These are phyloP conservation scores for Ascobolus immersus DNA, from an alignment of 495 filamentous ascomycete species.

Conservation along the genomic window DNA sequence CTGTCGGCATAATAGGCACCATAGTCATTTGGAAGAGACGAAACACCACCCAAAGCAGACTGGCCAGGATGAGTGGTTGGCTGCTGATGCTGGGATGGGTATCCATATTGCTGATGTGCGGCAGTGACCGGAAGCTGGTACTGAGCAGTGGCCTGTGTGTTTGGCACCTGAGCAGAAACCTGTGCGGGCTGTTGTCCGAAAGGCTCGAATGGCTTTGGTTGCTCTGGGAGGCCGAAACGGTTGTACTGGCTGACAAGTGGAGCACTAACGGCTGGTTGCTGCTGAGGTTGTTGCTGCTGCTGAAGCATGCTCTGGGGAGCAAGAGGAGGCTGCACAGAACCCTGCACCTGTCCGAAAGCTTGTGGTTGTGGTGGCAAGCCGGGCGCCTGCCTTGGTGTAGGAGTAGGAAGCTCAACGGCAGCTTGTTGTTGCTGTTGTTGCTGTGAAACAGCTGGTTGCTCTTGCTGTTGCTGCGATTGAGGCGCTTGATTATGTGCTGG, in stretches of 20 bases:
- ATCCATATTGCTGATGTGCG: constrained; percentile 32
- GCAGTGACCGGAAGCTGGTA: constrained; percentile 38
- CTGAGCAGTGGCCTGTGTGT: not conserved
- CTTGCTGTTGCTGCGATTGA: constrained; percentile 15
- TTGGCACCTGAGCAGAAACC: constrained; percentile 25
- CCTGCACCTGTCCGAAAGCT: constrained; percentile 8
- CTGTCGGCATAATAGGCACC: constrained; percentile 54
- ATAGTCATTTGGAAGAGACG: constrained; percentile 36
- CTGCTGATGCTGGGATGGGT: constrained; percentile 61
- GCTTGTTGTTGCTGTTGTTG: constrained; percentile 18
- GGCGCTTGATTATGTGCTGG: constrained; percentile 22
- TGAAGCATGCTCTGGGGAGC: constrained; percentile 21
- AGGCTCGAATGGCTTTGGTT: constrained; percentile 66
- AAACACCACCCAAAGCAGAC: constrained; percentile 8
- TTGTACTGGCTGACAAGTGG: constrained; percentile 29
- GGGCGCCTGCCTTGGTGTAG: constrained; percentile 39
- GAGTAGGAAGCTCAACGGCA: constrained; percentile 32
- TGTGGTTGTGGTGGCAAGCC: constrained; percentile 43
- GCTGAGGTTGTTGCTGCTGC: constrained; percentile 23
- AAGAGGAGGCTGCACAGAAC: constrained; percentile 19
- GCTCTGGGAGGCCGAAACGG: constrained; percentile 36
- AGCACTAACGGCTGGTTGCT: too few species aligned
- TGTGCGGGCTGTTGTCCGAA: constrained; percentile 32
- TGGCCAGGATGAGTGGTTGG: constrained; percentile 41
- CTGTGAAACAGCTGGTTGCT: constrained; percentile 10